Conservation (phyloP, 2,329 filamentous ascomycete genomes). For the Clonostachys rhizophaga region DNA sequence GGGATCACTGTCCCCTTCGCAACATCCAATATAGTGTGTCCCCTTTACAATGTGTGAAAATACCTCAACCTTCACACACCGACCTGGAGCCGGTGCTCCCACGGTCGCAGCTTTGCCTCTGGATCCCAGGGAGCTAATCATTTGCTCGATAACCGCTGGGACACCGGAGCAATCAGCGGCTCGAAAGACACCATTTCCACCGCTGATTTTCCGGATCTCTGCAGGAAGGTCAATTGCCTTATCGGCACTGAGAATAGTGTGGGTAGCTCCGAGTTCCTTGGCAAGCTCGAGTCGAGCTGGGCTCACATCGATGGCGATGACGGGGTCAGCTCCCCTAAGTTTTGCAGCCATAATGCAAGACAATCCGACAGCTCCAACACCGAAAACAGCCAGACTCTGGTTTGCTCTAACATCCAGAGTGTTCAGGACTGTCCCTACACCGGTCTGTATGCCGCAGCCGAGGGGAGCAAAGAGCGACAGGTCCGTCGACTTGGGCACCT, state of each 20-base stretch:
- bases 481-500: neutral
- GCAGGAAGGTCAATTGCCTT: too few species aligned
- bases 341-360: slow-evolving; percentile 24
- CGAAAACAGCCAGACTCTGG: slow-evolving; percentile 20
- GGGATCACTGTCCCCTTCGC: too few species aligned
- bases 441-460: slow-evolving; percentile 29
- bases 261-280: slow-evolving; percentile 22
- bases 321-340: slow-evolving; percentile 12
- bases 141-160: too few species aligned
- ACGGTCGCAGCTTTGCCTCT: too few species aligned
- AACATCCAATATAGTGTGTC: too few species aligned
- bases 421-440: slow-evolving; percentile 25
- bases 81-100: too few species aligned
- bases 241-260: slow-evolving; percentile 12
- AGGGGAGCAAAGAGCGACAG: neutral
- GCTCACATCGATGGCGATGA: slow-evolving; percentile 22
- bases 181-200: too few species aligned
- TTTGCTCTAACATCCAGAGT: slow-evolving; percentile 12
- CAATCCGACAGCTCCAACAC: slow-evolving; percentile 25
- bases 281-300: slow-evolving; percentile 17
- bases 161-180: too few species aligned
- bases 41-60: too few species aligned
- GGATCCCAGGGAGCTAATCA: too few species aligned
- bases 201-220: too few species aligned
- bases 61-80: too few species aligned